Evolutionary conservation across 1,284 basidiomycete genomes (phyloP), one percentile per base, ranked within the genome.

Genomic region (Lentinus polychrous): DNA sequence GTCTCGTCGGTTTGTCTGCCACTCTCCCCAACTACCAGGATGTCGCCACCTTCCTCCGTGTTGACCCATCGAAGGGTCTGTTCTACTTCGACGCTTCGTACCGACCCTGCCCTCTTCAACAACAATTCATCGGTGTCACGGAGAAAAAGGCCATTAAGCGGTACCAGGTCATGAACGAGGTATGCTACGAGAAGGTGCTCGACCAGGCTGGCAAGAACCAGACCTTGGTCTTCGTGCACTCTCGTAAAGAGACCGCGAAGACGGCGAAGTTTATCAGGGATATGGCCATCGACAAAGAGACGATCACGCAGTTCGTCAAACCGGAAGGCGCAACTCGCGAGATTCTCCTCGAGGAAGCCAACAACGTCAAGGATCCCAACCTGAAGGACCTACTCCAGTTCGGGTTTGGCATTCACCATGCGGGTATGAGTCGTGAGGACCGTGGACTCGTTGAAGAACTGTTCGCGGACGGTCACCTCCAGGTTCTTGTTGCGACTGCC

Each of bases 91-190:
- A 99, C 60, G 83, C 92, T 0, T 82, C 92, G 0, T 93, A 91
- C 64, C 81, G 96, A 41, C 96, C 96, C 8, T 97, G 95, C 62
- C 91, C 86, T 1, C 82, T 99, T 33, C 93, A 95, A 63, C 94
- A 98, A 59, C 93, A 97, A 61, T 98, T 97, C 66, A 85, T 99
- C 55, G 96, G 96, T 53, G 86, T 99, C 54, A 98, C 95, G 0
- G 96, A 99, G 73, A 98, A 97, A 77, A 99, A 98, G 71, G 96
- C 96, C 0, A 98, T 99, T 77, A 98, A 96, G 68, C 83, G 96
- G 3, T 90, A 95, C 63, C 94, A 98, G 64, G 86, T 98, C 53
- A 95, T 94, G 80, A 99, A 99, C 70, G 94, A 99, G 65, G 94
- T 99, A 36, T 96, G 94, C 66, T 99, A 99, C 73, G 95, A 99